A percentile compares a stretch with the other conserved stretches of the same genome.
These are phyloP conservation scores for Gonium pectorale DNA, from an alignment of 139 green algal species.

Conservation along the genomic window DNA sequence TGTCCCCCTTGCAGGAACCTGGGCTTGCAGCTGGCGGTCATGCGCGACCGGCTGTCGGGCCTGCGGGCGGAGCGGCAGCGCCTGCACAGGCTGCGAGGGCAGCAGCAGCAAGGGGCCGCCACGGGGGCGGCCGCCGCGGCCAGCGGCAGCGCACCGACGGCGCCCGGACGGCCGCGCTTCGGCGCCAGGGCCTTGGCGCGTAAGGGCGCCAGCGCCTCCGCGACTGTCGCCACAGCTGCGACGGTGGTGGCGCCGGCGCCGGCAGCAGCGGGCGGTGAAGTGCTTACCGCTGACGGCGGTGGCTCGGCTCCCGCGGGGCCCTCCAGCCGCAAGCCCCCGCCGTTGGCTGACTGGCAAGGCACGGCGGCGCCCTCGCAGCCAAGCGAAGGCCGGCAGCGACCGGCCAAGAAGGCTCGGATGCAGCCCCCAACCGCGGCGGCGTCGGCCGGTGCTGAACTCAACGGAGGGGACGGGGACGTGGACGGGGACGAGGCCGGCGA, in stretches of 20 bases:
- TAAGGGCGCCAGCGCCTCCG: neutral
- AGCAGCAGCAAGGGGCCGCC: neutral
- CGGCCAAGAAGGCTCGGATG: neutral
- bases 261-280: no score
- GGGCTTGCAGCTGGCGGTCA: no score
- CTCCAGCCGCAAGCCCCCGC: no score
- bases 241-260: neutral
- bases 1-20: no score
- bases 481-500: no score
- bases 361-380: no score
- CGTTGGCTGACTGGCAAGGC: no score
- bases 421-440: neutral
- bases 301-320: no score
- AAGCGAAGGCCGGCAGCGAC: no score
- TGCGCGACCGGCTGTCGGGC: slow-evolving; percentile 54
- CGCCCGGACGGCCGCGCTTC: slow-evolving; percentile 4
- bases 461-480: neutral
- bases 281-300: no score
- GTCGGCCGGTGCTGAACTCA: neutral
- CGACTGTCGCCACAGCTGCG: neutral
- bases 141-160: no score
- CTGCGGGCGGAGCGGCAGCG: slow-evolving; percentile 84
- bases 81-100: slow-evolving; percentile 26
- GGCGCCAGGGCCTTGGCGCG: slow-evolving; percentile 15
- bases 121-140: neutral